Conservation (phyloP, 1,284 basidiomycete species). For the Sporisorium graminicola region DNA sequence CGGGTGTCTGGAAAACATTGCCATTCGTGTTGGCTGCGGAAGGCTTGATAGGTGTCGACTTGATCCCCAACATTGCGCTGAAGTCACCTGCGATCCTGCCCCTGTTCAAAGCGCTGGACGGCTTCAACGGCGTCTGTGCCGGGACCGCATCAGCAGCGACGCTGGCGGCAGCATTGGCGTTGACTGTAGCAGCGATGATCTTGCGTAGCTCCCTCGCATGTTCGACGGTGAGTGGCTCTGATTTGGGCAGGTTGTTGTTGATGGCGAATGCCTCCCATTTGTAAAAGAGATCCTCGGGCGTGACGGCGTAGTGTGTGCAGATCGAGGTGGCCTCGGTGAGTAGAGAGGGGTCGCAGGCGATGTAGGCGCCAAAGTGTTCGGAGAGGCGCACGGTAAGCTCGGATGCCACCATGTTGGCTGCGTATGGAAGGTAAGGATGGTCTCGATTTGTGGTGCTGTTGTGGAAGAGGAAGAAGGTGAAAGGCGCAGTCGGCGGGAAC, state of each 20-base stretch:
- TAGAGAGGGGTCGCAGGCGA: conserved; percentile 33
- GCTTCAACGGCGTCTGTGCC: conserved; percentile 31
- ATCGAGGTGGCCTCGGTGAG: conserved; percentile 51
- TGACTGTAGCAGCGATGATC: conserved; percentile 40
- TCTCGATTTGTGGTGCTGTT: not conserved
- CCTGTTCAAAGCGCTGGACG: conserved; percentile 35
- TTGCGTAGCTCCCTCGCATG: conserved; percentile 50
- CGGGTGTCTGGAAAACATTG: conserved; percentile 33
- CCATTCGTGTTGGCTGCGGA: not conserved
- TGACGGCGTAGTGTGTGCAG: conserved; percentile 44
- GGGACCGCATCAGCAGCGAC: not conserved
- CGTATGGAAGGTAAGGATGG: not conserved
- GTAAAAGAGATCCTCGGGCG: conserved; percentile 58
- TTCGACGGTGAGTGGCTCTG: conserved; percentile 38
- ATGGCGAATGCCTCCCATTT: conserved; percentile 61
- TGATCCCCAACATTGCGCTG: conserved; percentile 32
- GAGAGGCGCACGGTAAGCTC: conserved; percentile 35
- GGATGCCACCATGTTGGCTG: conserved; percentile 18
- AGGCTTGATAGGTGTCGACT: conserved; percentile 26
- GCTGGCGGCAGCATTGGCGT: conserved; percentile 14
- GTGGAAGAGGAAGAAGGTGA: not conserved
- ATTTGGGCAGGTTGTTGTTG: conserved; percentile 42
- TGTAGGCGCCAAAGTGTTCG: conserved; percentile 40
- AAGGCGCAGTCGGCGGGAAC: not conserved
- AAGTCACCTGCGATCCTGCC: conserved; percentile 30